Base-by-base conservation (phyloP, 805 yeast species). In the Yarrowia sp. region DNA sequence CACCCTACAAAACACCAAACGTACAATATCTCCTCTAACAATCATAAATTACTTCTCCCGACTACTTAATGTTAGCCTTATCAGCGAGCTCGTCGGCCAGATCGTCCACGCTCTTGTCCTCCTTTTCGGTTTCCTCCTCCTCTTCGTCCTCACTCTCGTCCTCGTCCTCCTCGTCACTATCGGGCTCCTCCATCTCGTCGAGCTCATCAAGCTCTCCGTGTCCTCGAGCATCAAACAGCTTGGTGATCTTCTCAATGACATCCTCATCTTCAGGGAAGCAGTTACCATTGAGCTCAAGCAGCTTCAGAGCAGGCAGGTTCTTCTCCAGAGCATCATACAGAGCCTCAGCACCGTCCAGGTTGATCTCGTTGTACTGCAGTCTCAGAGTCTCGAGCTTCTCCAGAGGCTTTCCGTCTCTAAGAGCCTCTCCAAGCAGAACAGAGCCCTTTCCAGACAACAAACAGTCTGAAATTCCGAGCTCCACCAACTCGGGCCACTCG, bases 271-370 rank as follows among this genome's bases (percentile, higher is more conserved):
- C 98, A 60, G 90, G 90, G 71, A 95, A 88, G 74, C 90, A 81
- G 78, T 95, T 95, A 74, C 99, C 99, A 73, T 95, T 93, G 69
- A 95, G 82, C 79, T 95, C 98, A 69, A 95, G 80, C 9, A 73
- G 63, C 72, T 84, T 79, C 74, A 95, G 80, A 18, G 80, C 78
- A 45, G 88, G 88, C 70, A 93, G 78, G 57, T 83, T 82, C 17
- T 76, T 71, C 17, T 78, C 75, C 58, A 91, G 77, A 17, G 86
- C 86, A 8, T 79, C 78, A 41, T 80, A 81, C 65, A 95, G 77
- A n/a, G 80, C 70, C 60, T 81, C 82, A 70, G 95, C 80, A 2
- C 93, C 83, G 35, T 81, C 81, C 44, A 82, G 81, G 68, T 86
- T 89, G 71, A 93, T 83, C 77, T 95, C 98, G 73, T 93, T 92